These are phyloP conservation scores for Lignosus rhinocerotis DNA, from an alignment of 1,284 basidiomycete species.

Conservation along the genomic window DNA sequence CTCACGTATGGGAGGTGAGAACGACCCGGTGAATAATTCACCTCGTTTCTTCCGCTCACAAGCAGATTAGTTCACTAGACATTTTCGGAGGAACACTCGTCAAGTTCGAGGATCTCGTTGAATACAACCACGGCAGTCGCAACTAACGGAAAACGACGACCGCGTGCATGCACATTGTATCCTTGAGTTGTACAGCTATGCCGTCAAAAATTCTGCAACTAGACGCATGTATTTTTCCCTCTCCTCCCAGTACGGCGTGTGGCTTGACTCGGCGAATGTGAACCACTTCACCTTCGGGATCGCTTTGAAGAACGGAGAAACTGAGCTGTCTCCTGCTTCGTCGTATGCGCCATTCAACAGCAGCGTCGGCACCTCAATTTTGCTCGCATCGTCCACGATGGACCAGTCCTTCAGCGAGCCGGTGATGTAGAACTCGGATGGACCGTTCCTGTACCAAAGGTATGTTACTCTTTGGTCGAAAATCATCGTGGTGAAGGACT, in stretches of 20 bases:
- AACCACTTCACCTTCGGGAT: constrained; percentile 39
- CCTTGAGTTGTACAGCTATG: background rate
- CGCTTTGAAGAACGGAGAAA: constrained; percentile 45
- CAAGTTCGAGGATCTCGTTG: constrained; percentile 69
- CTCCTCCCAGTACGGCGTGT: constrained; percentile 34
- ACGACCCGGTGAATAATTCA: no score
- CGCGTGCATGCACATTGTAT: background rate
- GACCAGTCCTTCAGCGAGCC: constrained; percentile 53
- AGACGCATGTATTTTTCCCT: constrained; percentile 27
- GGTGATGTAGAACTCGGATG: constrained; percentile 49
- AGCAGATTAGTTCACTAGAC: constrained; percentile 62
- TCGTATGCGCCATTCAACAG: constrained; percentile 53
- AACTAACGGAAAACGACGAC: background rate
- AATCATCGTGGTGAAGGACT: constrained; percentile 17
- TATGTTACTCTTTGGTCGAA: background rate
- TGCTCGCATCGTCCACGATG: constrained; percentile 43
- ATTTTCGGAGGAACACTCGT: constrained; percentile 83
- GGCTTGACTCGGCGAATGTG: constrained; percentile 30
- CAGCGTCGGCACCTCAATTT: constrained; percentile 49
- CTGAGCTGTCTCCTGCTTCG: constrained; percentile 45
- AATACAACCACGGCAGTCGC: constrained; percentile 18
- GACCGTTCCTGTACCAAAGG: constrained; percentile 44
- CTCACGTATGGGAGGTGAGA: constrained; percentile 91
- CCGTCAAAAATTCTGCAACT: constrained; percentile 22
- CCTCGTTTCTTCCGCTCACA: background rate